Conservation (phyloP, 2,329 filamentous ascomycete species). For the Pyrenochaeta sp. region DNA sequence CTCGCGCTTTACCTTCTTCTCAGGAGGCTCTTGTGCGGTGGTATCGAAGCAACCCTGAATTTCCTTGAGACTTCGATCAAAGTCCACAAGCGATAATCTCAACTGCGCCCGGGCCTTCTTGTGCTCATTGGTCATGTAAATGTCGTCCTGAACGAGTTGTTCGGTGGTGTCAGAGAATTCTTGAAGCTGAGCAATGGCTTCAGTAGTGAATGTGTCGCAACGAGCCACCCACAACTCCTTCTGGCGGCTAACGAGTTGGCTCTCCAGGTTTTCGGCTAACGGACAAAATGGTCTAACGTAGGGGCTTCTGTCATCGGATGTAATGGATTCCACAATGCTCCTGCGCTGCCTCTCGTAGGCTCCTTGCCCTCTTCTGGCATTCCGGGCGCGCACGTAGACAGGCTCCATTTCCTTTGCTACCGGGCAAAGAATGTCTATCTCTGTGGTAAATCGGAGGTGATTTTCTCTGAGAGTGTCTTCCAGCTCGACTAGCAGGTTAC, state of each 20-base stretch:
- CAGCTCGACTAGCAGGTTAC: not conserved
- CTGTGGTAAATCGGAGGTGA: slow-evolving; percentile 12
- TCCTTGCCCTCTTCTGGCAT: not conserved
- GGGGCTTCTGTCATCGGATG: not conserved
- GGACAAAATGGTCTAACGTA: not conserved
- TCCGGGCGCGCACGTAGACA: slow-evolving; percentile 1
- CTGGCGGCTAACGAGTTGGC: not conserved
- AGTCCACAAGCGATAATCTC: slow-evolving; percentile 1
- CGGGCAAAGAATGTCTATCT: slow-evolving; percentile 14
- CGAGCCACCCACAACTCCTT: slow-evolving; percentile 1
- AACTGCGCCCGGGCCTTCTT: slow-evolving; percentile 6
- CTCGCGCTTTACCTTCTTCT: slow-evolving; percentile 4
- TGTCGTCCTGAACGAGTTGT: slow-evolving; percentile 6
- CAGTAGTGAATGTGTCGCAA: slow-evolving; percentile 7
- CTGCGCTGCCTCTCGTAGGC: slow-evolving; percentile 4
- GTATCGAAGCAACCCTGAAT: slow-evolving; percentile 2
- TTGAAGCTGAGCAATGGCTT: not conserved
- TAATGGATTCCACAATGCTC: not conserved
- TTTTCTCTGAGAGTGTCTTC: slow-evolving; percentile 3
- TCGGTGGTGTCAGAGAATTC: slow-evolving; percentile 5
- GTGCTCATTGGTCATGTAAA: slow-evolving; percentile 6
- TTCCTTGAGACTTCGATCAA: not conserved
- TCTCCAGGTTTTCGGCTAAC: slow-evolving; percentile 3
- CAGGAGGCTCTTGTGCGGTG: not conserved
- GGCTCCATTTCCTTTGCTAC: slow-evolving; percentile 15